Conservation (phyloP, 164 flowering plant genomes). For the Vitis cinerea region DNA sequence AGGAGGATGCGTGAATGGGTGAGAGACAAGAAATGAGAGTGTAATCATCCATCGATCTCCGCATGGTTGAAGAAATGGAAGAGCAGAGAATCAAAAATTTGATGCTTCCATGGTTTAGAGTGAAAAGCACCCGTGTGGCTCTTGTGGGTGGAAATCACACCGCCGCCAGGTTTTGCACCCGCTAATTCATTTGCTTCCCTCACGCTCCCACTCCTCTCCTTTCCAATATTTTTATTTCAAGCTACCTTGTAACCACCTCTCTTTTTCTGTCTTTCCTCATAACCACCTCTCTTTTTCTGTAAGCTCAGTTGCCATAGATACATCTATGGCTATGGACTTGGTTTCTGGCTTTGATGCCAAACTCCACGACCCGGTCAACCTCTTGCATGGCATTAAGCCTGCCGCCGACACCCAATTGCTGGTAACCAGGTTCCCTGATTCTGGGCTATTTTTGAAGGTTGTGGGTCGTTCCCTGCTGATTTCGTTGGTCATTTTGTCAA, state of each 20-base stretch:
- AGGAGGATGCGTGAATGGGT: no score
- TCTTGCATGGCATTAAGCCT: slow-evolving; percentile 5
- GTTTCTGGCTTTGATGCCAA: slow-evolving; percentile 9
- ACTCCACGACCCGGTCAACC: slow-evolving; percentile 14
- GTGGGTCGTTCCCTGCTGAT: slow-evolving; percentile 51
- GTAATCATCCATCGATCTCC: not conserved
- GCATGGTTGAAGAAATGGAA: slow-evolving; percentile 46
- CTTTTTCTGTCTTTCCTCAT: no score
- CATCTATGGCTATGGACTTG: slow-evolving; percentile 6
- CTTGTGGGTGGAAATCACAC: slow-evolving; percentile 99
- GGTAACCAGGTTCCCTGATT: slow-evolving; percentile 37
- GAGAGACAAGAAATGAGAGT: no score
- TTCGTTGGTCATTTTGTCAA: slow-evolving; percentile 35
- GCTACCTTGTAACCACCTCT: no score
- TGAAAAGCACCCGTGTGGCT: slow-evolving; percentile 51
- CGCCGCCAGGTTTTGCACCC: slow-evolving; percentile 86
- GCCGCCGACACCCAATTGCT: slow-evolving; percentile 24
- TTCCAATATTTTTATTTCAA: not conserved
- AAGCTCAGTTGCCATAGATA: not conserved
- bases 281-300: no score
- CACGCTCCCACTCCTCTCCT: not conserved
- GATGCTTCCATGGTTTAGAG: slow-evolving; percentile 52
- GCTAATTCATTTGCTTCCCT: slow-evolving; percentile 36
- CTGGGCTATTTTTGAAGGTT: slow-evolving; percentile 30
- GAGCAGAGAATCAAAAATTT: slow-evolving; percentile 49